phyloP scores from a whole-genome alignment of 148 eudicot genomes.

The Camellia sinensis region DNA sequence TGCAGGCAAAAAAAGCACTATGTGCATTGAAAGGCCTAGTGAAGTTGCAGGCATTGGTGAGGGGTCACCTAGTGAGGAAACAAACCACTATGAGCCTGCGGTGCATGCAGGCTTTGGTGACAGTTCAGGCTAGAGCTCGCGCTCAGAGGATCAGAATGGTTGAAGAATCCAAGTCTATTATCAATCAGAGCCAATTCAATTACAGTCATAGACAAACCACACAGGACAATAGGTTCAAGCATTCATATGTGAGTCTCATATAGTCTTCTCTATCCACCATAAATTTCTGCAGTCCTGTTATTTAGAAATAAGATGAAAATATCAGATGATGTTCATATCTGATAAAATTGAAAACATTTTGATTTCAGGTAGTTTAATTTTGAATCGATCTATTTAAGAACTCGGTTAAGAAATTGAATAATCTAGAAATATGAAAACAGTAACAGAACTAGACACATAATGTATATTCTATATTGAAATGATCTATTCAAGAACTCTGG shows the following conservation, averaged over 20 bases:
- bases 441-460: too few relatives aligned
- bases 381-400: too few relatives aligned
- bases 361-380: too few relatives aligned
- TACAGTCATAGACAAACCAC: constrained; percentile 38
- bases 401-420: too few relatives aligned
- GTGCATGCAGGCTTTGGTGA: constrained; percentile 78
- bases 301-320: too few relatives aligned
- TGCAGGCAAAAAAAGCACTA: constrained; percentile 84
- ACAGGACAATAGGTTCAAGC: constrained; percentile 39
- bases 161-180: constrained; percentile 35
- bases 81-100: constrained; percentile 77
- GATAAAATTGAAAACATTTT: too few relatives aligned
- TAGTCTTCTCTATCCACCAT: too few relatives aligned
- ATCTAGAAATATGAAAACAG: too few relatives aligned
- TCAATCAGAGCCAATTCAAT: constrained; percentile 30
- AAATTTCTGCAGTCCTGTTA: too few relatives aligned
- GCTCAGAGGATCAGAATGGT: constrained; percentile 55
- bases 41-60: constrained; percentile 85
- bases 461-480: too few relatives aligned
- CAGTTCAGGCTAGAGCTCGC: constrained; percentile 74
- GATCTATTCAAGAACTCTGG: too few relatives aligned
- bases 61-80: constrained; percentile 82
- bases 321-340: too few relatives aligned
- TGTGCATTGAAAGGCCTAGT: constrained; percentile 79
- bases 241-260: constrained; percentile 36